A percentile compares a stretch with the other conserved stretches of the same genome.
These are phyloP conservation scores for Dichomitus squalens DNA, from an alignment of 1,284 basidiomycete species.

Conservation along the genomic window DNA sequence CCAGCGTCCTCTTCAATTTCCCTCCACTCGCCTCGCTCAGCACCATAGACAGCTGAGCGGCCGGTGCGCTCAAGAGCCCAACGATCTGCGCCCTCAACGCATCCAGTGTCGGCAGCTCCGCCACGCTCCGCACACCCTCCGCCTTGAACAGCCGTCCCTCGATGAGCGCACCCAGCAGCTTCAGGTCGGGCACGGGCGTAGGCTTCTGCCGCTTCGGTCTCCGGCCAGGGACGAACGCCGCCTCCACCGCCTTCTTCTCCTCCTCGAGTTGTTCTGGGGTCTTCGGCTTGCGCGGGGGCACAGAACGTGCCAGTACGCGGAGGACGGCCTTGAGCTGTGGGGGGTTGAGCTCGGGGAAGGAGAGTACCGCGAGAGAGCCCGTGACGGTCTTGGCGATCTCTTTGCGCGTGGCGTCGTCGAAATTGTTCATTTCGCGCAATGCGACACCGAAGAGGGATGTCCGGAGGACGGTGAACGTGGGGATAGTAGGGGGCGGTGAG, in stretches of 20 bases:
- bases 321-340: slow-evolving; percentile 69
- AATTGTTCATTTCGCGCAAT: slow-evolving; percentile 56
- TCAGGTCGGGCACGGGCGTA: slow-evolving; percentile 60
- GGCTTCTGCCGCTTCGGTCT: slow-evolving; percentile 59
- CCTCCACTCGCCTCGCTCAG: slow-evolving; percentile 76
- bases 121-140: slow-evolving; percentile 57
- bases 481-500: slow-evolving; percentile 30
- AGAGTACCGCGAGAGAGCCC: slow-evolving; percentile 67
- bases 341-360: slow-evolving; percentile 69
- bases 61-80: slow-evolving; percentile 72
- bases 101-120: slow-evolving; percentile 70
- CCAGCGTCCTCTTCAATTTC: slow-evolving; percentile 71
- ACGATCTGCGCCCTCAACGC: slow-evolving; percentile 75
- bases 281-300: slow-evolving; percentile 58
- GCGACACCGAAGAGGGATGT: slow-evolving; percentile 75
- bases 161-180: slow-evolving; percentile 73
- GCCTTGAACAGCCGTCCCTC: slow-evolving; percentile 71
- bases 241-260: slow-evolving; percentile 53
- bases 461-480: slow-evolving; percentile 65
- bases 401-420: slow-evolving; percentile 50
- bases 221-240: slow-evolving; percentile 61
- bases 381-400: slow-evolving; percentile 56
- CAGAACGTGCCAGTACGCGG: slow-evolving; percentile 65
- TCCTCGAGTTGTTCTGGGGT: slow-evolving; percentile 50
- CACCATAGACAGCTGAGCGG: slow-evolving; percentile 67